These are phyloP conservation scores for Catharanthus roseus DNA, from an alignment of 257 asterid genomes.

Conservation along the genomic window DNA sequence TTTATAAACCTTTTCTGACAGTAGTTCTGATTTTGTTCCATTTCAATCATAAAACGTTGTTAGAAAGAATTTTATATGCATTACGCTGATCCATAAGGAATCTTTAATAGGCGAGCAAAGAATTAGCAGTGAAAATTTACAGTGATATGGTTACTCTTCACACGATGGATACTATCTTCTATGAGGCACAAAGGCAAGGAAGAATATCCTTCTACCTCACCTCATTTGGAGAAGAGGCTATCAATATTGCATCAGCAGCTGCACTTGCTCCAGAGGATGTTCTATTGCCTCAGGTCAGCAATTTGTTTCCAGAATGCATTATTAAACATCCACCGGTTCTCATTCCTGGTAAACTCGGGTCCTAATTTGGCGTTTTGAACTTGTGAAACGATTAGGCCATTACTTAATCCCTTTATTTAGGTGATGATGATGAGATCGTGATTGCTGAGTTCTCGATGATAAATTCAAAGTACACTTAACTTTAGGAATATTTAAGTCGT, in stretches of 20 bases:
- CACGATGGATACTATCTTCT: conserved; percentile 61
- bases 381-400: no score
- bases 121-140: conserved; percentile 65
- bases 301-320: no score
- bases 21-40: not conserved
- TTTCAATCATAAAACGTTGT: not conserved
- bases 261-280: conserved; percentile 45
- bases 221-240: conserved; percentile 76
- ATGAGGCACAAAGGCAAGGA: conserved; percentile 88
- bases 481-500: no score
- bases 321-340: no score
- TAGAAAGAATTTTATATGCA: no score
- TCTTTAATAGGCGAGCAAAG: conserved; percentile 52
- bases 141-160: conserved; percentile 70
- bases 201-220: conserved; percentile 77
- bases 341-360: no score
- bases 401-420: no score
- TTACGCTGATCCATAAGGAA: not conserved
- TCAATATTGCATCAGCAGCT: conserved; percentile 83
- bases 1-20: not conserved
- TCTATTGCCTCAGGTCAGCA: conserved; percentile 36
- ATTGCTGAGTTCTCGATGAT: no score
- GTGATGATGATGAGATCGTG: no score
- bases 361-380: no score
- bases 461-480: no score